phyloP scores from a whole-genome alignment of 768 basidiomycete species.

The Favolaschia claudopus region DNA sequence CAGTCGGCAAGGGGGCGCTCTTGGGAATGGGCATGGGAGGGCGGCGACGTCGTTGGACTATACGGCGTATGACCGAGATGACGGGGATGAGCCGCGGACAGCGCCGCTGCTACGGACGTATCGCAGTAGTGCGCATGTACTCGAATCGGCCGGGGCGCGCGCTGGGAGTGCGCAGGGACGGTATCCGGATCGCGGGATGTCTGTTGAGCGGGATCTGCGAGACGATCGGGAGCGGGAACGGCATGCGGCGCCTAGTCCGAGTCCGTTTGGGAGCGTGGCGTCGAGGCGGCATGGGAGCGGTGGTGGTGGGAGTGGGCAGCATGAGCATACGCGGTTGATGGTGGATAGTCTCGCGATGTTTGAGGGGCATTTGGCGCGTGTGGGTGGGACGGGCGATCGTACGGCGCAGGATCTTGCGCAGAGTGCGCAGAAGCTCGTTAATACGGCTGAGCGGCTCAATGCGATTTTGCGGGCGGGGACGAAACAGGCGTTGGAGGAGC shows the following conservation, averaged over 20 bases:
- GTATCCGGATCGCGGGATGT: slow-evolving; percentile 14
- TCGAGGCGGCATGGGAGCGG: slow-evolving; percentile 20
- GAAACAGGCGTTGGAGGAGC: slow-evolving; percentile 68
- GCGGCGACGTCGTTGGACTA: slow-evolving; percentile 67
- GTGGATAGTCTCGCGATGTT: slow-evolving; percentile 74
- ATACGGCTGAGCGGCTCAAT: slow-evolving; percentile 73
- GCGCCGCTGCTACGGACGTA: slow-evolving; percentile 49
- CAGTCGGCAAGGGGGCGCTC: slow-evolving; percentile 28
- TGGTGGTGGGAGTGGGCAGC: slow-evolving; percentile 27
- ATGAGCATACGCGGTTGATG: slow-evolving; percentile 77
- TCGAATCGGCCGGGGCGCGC: slow-evolving; percentile 31
- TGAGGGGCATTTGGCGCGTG: slow-evolving; percentile 67
- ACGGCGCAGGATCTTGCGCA: slow-evolving; percentile 59
- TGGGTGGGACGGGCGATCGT: slow-evolving; percentile 47
- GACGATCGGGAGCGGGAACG: slow-evolving; percentile 17
- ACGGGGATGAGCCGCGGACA: slow-evolving; percentile 42
- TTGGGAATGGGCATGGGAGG: slow-evolving; percentile 38
- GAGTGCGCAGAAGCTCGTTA: slow-evolving; percentile 69
- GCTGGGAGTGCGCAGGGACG: slow-evolving; percentile 23
- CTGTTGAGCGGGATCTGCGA: slow-evolving; percentile 22
- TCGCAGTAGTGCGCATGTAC: slow-evolving; percentile 45
- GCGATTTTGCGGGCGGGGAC: slow-evolving; percentile 63
- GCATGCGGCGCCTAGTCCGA: slow-evolving; percentile 29
- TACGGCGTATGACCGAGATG: slow-evolving; percentile 34
- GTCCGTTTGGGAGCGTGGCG: slow-evolving; percentile 39